phyloP scores from a whole-genome alignment of 495 filamentous ascomycete species.

The Aspergillus ellipticus region DNA sequence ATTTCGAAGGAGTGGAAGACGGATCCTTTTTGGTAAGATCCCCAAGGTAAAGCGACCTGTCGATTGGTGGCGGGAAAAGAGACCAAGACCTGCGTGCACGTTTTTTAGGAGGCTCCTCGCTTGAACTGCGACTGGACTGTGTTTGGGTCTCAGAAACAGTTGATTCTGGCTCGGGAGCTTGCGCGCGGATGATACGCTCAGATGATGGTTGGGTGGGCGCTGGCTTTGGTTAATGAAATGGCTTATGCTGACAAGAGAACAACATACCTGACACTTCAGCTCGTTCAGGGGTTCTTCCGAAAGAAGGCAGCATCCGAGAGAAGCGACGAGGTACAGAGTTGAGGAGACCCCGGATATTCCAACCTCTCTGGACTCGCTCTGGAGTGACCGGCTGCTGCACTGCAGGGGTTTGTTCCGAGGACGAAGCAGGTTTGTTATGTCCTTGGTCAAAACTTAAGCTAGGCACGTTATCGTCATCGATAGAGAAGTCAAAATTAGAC shows the following conservation, averaged over 20 bases:
- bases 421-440: neutral
- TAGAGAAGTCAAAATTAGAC: conserved; percentile 7
- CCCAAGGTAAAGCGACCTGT: conserved; percentile 19
- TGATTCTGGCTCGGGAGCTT: neutral
- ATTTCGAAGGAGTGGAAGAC: neutral
- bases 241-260: neutral
- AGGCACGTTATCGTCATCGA: conserved; percentile 1
- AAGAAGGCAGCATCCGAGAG: conserved; percentile 17
- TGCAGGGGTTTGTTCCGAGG: conserved; percentile 4
- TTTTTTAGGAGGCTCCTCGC: conserved; percentile 15
- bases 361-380: conserved; percentile 18
- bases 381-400: conserved; percentile 14
- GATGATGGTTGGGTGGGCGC: conserved; percentile 13
- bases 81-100: conserved; percentile 19
- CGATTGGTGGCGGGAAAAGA: conserved; percentile 21
- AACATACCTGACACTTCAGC: conserved; percentile 13
- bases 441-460: neutral
- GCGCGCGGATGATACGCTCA: conserved; percentile 16
- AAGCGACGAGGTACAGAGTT: conserved; percentile 26
- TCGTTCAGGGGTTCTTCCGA: conserved; percentile 16
- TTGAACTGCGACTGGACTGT: conserved; percentile 11
- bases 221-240: conserved; percentile 9
- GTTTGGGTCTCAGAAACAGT: neutral
- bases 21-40: conserved; percentile 5
- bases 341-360: conserved; percentile 24